phyloP scores from a whole-genome alignment of 495 filamentous ascomycete species.

The Xylaria venustula region DNA sequence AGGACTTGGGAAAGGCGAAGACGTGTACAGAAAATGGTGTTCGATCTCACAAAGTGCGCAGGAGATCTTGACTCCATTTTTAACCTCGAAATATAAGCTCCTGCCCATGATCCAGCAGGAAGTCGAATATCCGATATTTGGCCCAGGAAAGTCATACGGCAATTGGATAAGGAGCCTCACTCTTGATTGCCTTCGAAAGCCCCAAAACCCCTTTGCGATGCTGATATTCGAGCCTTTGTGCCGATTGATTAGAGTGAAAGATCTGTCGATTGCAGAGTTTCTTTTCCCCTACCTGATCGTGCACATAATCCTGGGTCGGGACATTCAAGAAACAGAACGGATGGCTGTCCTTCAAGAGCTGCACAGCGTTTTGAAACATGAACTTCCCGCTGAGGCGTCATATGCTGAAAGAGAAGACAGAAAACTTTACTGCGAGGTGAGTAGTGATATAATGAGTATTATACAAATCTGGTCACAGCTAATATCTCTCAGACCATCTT shows the following conservation, averaged over 20 bases:
- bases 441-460: slow-evolving; percentile 14
- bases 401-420: slow-evolving; percentile 62
- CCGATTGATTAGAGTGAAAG: slow-evolving; percentile 76
- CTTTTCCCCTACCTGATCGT: slow-evolving; percentile 80
- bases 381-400: slow-evolving; percentile 52
- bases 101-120: slow-evolving; percentile 53
- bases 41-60: slow-evolving; percentile 69
- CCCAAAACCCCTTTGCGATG: slow-evolving; percentile 63
- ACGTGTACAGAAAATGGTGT: slow-evolving; percentile 70
- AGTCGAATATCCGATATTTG: slow-evolving; percentile 76
- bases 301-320: slow-evolving; percentile 66
- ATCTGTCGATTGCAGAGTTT: slow-evolving; percentile 80
- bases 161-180: slow-evolving; percentile 79
- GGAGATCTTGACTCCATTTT: slow-evolving; percentile 80
- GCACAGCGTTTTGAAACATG: slow-evolving; percentile 62
- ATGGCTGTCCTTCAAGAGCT: slow-evolving; percentile 71
- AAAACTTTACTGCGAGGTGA: slow-evolving; percentile 80
- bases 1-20: slow-evolving; percentile 38
- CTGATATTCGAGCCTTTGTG: slow-evolving; percentile 77
- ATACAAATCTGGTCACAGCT: background rate
- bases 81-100: slow-evolving; percentile 76
- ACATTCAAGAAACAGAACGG: slow-evolving; percentile 62
- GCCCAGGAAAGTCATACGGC: slow-evolving; percentile 58
- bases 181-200: slow-evolving; percentile 75
- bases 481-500: slow-evolving; percentile 68